Base-by-base conservation (phyloP, 352 stramenopile genomes). In the Nothophytophthora sp. region DNA sequence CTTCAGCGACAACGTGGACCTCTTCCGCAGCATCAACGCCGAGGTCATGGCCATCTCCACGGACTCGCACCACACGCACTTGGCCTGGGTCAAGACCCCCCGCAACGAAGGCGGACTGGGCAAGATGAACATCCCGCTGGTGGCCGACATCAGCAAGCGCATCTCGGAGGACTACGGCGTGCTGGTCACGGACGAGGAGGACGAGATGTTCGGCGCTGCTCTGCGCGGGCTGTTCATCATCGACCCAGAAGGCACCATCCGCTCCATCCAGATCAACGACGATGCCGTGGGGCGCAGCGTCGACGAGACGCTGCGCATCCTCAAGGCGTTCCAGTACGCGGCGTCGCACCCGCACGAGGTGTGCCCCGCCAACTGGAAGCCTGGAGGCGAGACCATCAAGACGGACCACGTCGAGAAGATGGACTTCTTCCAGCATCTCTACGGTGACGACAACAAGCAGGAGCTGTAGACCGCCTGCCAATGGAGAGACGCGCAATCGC, bases 251-350 rank as follows among this genome's bases (percentile, higher is more conserved):
- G 84, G 84, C 54, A 88, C 79, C 33, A 86, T 95, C 54, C 79
- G 81, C 43, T 90, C 79, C 40, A 90, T 91, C 54, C 78, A 90
- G 64, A 89, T 92, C 66, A 91, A 95, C 58, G 84, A 95, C 36
- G 80, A 92, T 40, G 76, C 80, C 7, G 81, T 92, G 1, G 85
- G 85, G 25, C 81, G 85, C 51, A 93, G 76, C 43, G 82, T 95
- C 13, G 80, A 90, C 44, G 81, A 95, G 63, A 91, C 80, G 24
- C 59, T 95, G 38, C 79, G 84, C 30, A 86, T 92, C 39, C 80
- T 95, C 63, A 88, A 95, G 65, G 81, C 82, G 9, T 92, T 93
- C 66, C 83, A 92, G 57, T 95, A 92, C 58, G 40, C 78, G 10
- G 76, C 69, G 13, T 59, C 60, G 28, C 84, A 95, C 60, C 76